Base-by-base conservation (phyloP, 345 rosid genomes). In the Psidium guajava region DNA sequence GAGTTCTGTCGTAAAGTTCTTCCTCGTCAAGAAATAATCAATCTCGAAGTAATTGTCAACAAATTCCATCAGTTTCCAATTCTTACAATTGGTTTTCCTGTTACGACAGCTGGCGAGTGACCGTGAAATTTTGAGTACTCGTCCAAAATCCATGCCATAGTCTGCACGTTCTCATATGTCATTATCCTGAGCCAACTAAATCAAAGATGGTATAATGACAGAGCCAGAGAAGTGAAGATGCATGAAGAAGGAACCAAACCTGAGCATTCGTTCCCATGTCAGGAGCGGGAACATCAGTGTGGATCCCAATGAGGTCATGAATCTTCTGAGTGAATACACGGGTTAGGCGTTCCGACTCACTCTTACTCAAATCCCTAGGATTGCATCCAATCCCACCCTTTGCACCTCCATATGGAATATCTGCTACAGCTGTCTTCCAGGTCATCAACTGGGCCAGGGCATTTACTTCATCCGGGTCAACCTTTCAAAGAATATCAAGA, bases 281-380 rank as follows among this genome's bases (percentile, higher is more conserved):
- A 13, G 98, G 99, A 24, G 98, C 99, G 22, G 99, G 99, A 40
- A 97, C 98, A 90, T 97, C 99, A 5, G 95, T 92, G 55, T 97
- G 98, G 73, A 90, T 89, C 56, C 98, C 99, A 64, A 96, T 94
- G 81, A 96, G 97, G 87, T 95, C 99, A n/a, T 96, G 99, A 87
- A 96, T 96, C 94, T 96, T 96, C 91, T 96, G 98, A 10, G 99
- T 96, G 91, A 96, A 97, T 85, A 97, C 99, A 77, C 99, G 96
- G 81, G 98, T 97, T 5, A 96, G 92, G 22, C 99, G 92, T 90
- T 97, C 99, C 61, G 94, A 86, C 90, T 97, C 99, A 54, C 95
- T 94, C 83, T 61, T 86, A 69, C 93, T 92, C 81, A 96, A 89
- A 24, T 94, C 96, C 83, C 93, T 89, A 24, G 98, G 96, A 69